phyloP scores from a whole-genome alignment of 2,329 filamentous ascomycete genomes.

The Sarocladium strictum region DNA sequence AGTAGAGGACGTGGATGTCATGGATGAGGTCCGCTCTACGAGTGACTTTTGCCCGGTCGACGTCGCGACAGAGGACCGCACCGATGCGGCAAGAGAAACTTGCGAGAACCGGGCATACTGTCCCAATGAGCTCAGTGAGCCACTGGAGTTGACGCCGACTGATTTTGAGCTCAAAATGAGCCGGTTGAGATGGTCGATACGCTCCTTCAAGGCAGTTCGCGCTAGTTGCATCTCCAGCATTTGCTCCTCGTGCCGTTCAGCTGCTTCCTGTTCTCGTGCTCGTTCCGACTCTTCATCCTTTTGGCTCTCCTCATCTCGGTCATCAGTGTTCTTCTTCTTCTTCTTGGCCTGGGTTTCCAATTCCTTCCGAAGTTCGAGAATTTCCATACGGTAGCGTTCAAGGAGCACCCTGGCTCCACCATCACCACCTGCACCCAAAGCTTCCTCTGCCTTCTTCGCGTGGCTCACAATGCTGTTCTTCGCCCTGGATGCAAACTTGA shows the following conservation, averaged over 20 bases:
- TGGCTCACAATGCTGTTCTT: conserved; percentile 98
- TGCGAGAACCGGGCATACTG: conserved; percentile 58
- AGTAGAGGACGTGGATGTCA: conserved; percentile 57
- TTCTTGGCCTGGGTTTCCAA: conserved; percentile 76
- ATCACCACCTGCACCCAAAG: conserved; percentile 73
- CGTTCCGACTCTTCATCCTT: conserved; percentile 67
- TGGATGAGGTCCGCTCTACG: conserved; percentile 60
- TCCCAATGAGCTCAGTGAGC: conserved; percentile 63
- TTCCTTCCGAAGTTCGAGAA: conserved; percentile 71
- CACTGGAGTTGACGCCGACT: conserved; percentile 79
- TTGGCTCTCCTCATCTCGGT: conserved; percentile 36
- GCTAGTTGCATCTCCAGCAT: conserved; percentile 98
- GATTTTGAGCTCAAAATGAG: conserved; percentile 95
- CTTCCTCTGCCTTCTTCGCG: conserved; percentile 90
- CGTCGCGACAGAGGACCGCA: conserved; percentile 64
- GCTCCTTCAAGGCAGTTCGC: conserved; percentile 89
- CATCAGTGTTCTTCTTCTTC: conserved; percentile 49
- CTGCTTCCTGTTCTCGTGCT: conserved; percentile 69
- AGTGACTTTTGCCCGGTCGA: conserved; percentile 46
- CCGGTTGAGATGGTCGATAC: conserved; percentile 93
- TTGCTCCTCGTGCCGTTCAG: conserved; percentile 88
- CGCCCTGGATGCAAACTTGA: conserved; percentile 93
- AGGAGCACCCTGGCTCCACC: conserved; percentile 80
- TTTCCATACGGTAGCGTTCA: conserved; percentile 91
- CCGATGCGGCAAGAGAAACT: conserved; percentile 47